These are phyloP conservation scores for Raphanus sativus DNA, from an alignment of 345 rosid genomes.

Conservation along the genomic window DNA sequence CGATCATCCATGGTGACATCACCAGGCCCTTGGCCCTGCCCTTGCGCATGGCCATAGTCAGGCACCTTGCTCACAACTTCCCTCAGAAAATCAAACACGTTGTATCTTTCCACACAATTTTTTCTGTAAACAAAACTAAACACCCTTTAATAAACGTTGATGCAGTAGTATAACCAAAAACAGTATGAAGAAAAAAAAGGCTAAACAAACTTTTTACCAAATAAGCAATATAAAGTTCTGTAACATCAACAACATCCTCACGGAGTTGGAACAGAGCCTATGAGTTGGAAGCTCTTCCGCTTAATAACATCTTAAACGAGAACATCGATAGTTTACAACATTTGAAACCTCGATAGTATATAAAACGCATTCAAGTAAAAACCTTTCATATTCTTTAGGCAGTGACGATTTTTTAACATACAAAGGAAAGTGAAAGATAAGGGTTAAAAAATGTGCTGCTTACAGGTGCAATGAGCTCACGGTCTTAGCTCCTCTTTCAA, in stretches of 20 bases:
- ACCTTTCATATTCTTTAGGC: not conserved
- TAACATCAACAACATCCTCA: conserved; percentile 33
- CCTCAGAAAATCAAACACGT: conserved; percentile 95
- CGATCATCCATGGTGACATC: conserved; percentile 79
- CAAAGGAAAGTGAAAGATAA: conserved; percentile 6
- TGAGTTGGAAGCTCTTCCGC: conserved; percentile 33
- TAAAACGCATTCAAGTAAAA: conserved; percentile 8
- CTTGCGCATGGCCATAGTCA: conserved; percentile 25
- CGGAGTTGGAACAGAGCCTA: conserved; percentile 15
- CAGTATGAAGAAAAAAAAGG: not conserved
- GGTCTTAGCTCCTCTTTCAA: conserved; percentile 95
- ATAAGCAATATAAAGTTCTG: conserved; percentile 35
- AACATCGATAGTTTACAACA: conserved; percentile 3
- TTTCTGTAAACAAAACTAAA: conserved; percentile 60
- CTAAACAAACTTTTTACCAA: conserved; percentile 28
- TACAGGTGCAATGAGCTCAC: conserved; percentile 93
- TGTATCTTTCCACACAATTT: conserved; percentile 91
- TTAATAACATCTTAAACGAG: conserved; percentile 33
- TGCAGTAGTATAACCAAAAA: conserved; percentile 1
- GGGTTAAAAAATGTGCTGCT: conserved; percentile 35
- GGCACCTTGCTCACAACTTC: conserved; percentile 82
- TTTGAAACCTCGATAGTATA: conserved; percentile 2
- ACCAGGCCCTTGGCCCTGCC: conserved; percentile 46
- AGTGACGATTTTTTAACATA: conserved; percentile 1
- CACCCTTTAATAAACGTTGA: conserved; percentile 20